A percentile compares a stretch with the other conserved stretches of the same genome.
phyloP scores from a whole-genome alignment of 2,329 filamentous ascomycete species.

The Leptographium lundbergii region DNA sequence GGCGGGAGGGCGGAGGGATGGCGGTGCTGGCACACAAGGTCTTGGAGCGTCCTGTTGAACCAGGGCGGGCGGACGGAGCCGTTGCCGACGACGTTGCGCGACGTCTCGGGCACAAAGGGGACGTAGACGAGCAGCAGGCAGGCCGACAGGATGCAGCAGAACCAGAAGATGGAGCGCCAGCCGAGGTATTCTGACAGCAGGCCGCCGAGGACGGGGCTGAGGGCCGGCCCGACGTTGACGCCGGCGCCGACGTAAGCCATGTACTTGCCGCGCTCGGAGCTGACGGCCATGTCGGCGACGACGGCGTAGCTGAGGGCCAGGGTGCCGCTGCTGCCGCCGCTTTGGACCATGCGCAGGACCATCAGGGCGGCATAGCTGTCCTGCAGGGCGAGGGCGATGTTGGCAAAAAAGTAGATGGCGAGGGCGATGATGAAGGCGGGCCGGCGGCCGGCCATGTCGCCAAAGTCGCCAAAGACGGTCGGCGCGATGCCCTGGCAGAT shows the following conservation, averaged over 20 bases:
- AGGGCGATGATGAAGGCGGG: conserved; percentile 48
- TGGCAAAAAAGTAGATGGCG: conserved; percentile 42
- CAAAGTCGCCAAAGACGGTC: conserved; percentile 47
- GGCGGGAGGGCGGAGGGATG: conserved; percentile 19
- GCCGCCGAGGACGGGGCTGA: conserved; percentile 52
- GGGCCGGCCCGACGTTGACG: conserved; percentile 39
- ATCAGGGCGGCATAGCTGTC: conserved; percentile 44
- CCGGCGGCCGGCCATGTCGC: conserved; percentile 47
- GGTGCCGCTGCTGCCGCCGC: conserved; percentile 52
- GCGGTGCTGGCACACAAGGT: conserved; percentile 29
- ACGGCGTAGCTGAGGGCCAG: conserved; percentile 61
- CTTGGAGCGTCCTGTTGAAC: conserved; percentile 45
- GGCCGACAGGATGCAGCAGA: conserved; percentile 42
- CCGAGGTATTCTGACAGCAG: conserved; percentile 49
- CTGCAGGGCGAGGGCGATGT: conserved; percentile 47
- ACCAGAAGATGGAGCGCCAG: conserved; percentile 61
- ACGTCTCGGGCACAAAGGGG: conserved; percentile 46
- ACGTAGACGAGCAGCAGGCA: conserved; percentile 40
- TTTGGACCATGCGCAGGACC: conserved; percentile 49
- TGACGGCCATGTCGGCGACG: conserved; percentile 58
- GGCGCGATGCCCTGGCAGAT: conserved; percentile 51
- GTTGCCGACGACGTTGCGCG: conserved; percentile 47
- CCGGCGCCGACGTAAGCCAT: conserved; percentile 54
- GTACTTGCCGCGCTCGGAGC: conserved; percentile 58
- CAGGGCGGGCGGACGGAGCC: conserved; percentile 44